Base-by-base conservation (phyloP, 495 filamentous ascomycete species). In the Thermothielavioides terrestris region DNA sequence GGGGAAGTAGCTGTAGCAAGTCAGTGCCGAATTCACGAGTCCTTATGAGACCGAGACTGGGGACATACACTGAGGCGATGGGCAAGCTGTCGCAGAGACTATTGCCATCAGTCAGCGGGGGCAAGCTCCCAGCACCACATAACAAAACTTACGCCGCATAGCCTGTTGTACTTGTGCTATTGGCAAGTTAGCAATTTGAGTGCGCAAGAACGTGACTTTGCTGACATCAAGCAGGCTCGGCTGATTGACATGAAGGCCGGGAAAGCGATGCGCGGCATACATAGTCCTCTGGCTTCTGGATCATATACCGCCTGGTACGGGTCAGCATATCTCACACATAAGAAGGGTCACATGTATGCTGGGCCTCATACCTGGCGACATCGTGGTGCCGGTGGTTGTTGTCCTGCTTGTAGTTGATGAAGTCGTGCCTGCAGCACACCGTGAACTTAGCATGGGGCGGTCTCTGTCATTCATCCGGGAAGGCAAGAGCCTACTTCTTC, bases 381-480 rank as follows among this genome's bases (percentile, higher is more conserved):
- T 79, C 74, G 54, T 88, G 67, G 49, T 69, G 84, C 65, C 90
- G 81, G 75, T 98, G 94, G 54, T 77, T 70, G 61, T 82, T 76
- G 71, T 98, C 91, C 60, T 82, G 82, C 70, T 89, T 88, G 76
- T 91, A 97, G 62, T 83, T 90, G 57, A 88, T 81, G 71, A 98
- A 92, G 68, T 98, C 89, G 67, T 94, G 89, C 72, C 97, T 98
- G 49, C 82, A 80, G 63, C 36, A 41, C 1, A 3, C 9, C 9
- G 2, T 26, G 20, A 27, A 42, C 14, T 50, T 42, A 42, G 17
- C 35, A 8, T 35, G 14, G 3, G 31, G 6, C 10, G 12, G n/a
- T 8, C 6, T 23, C 6, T 0, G 22, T 15, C 18, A 43, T 4
- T 22, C 17, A 17, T 10, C 21, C 14, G 6, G 26, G 1, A 11